Evolutionary conservation across 768 basidiomycete genomes (phyloP).

Genomic region (Kwoniella sp.): DNA sequence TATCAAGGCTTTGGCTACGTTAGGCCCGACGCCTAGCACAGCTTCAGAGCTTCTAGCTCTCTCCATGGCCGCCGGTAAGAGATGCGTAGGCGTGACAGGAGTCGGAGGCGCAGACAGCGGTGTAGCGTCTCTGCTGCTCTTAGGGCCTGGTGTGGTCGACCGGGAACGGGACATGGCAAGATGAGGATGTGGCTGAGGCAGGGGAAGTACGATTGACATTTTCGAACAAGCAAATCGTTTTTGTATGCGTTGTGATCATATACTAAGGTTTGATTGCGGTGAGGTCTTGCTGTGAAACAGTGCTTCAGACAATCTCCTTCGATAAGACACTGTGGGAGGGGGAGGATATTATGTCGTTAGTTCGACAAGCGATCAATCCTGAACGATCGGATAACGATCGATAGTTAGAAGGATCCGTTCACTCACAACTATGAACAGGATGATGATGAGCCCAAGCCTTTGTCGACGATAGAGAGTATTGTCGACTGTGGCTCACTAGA

Average conservation of each 20-base stretch:
- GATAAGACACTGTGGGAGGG: too few species aligned
- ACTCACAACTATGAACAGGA: too few species aligned
- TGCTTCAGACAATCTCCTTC: too few species aligned
- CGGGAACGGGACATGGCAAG: conserved; percentile 19
- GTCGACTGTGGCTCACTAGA: too few species aligned
- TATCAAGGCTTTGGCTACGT: background rate
- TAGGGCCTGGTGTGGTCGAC: conserved; percentile 24
- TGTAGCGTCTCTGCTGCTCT: background rate
- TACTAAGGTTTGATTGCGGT: background rate
- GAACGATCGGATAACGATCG: too few species aligned
- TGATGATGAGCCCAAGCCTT: too few species aligned
- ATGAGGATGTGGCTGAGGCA: conserved; percentile 23
- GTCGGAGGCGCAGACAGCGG: conserved; percentile 49
- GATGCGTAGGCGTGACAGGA: conserved; percentile 43
- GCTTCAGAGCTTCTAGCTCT: conserved; percentile 44
- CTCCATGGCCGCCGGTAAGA: conserved; percentile 40
- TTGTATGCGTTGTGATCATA: background rate
- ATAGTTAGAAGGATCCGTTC: too few species aligned
- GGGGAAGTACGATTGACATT: conserved; percentile 23
- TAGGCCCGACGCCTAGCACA: conserved; percentile 16
- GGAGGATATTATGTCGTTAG: too few species aligned
- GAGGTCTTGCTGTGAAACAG: background rate
- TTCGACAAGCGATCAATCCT: too few species aligned
- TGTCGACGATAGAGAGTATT: too few species aligned
- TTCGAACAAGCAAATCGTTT: background rate